phyloP scores from a whole-genome alignment of 2,329 filamentous ascomycete species.

The Neurospora sp. region DNA sequence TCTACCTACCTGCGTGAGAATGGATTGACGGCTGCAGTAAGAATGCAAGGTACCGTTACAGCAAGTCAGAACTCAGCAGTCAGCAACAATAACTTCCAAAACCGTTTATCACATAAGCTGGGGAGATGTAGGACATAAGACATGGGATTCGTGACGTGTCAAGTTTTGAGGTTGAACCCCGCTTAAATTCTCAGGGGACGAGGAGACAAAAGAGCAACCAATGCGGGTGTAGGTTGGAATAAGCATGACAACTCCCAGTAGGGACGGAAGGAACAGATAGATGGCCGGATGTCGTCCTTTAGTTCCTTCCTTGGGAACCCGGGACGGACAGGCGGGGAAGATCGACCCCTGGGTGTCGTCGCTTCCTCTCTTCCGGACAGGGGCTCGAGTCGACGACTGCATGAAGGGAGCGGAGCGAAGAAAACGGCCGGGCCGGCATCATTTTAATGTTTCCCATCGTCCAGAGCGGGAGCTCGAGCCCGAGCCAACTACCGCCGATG shows the following conservation, averaged over 20 bases:
- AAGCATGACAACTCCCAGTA: background rate
- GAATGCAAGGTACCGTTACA: background rate
- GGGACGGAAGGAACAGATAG: background rate
- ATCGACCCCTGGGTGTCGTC: background rate
- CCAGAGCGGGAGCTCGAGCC: too few relatives aligned
- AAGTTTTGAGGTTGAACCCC: background rate
- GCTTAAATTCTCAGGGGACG: background rate
- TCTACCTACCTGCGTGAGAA: background rate
- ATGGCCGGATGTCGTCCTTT: background rate
- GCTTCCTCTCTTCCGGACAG: background rate
- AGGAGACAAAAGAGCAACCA: too few relatives aligned
- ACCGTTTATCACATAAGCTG: background rate
- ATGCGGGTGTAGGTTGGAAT: background rate
- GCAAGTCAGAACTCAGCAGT: background rate
- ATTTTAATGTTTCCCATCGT: too few relatives aligned
- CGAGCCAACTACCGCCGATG: too few relatives aligned
- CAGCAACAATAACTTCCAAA: background rate
- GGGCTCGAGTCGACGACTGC: too few relatives aligned
- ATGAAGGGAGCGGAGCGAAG: too few relatives aligned
- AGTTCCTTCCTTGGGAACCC: too few relatives aligned
- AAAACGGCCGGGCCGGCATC: too few relatives aligned
- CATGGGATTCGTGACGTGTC: background rate
- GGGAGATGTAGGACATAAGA: background rate
- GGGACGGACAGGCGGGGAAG: background rate
- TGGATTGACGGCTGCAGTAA: background rate